Conservation (phyloP, 345 rosid genomes). For the Tarenaya hassleriana region DNA sequence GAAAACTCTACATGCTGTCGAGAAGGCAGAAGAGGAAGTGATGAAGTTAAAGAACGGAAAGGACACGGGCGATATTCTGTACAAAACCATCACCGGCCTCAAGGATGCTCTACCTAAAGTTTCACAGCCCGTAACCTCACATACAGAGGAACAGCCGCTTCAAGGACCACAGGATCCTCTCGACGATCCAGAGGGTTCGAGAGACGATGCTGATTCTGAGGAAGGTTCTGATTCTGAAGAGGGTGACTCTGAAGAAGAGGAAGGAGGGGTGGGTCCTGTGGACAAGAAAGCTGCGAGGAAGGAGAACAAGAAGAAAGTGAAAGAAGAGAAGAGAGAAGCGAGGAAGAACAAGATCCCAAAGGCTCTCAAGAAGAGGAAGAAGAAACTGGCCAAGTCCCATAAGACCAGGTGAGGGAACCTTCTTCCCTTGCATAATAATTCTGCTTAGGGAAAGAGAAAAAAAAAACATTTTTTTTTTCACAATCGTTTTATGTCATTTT, state of each 20-base stretch:
- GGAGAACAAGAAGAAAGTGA: conserved; percentile 93
- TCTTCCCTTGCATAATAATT: neutral
- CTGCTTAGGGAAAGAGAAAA: too few relatives aligned
- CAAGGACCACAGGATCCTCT: conserved; percentile 26
- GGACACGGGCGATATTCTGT: conserved; percentile 69
- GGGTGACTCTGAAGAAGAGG: conserved; percentile 25
- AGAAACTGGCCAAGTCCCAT: conserved; percentile 65
- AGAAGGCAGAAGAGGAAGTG: conserved; percentile 71
- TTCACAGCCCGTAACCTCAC: conserved; percentile 23
- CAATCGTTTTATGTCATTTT: too few relatives aligned
- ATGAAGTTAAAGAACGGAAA: conserved; percentile 62
- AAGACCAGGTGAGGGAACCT: conserved; percentile 44
- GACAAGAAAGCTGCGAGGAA: conserved; percentile 84
- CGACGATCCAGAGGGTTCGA: conserved; percentile 27
- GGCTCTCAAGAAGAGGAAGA: conserved; percentile 83
- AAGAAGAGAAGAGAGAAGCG: conserved; percentile 87
- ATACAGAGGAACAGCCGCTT: conserved; percentile 19
- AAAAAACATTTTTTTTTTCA: too few relatives aligned
- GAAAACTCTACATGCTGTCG: conserved; percentile 69
- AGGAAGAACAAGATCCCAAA: conserved; percentile 83
- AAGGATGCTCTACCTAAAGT: conserved; percentile 54
- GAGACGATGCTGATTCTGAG: conserved; percentile 34
- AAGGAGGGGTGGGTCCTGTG: conserved; percentile 29
- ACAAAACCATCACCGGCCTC: conserved; percentile 79
- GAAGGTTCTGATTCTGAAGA: conserved; percentile 13